phyloP scores from a whole-genome alignment of 2,329 filamentous ascomycete species.

The Trichophyton verrucosum region DNA sequence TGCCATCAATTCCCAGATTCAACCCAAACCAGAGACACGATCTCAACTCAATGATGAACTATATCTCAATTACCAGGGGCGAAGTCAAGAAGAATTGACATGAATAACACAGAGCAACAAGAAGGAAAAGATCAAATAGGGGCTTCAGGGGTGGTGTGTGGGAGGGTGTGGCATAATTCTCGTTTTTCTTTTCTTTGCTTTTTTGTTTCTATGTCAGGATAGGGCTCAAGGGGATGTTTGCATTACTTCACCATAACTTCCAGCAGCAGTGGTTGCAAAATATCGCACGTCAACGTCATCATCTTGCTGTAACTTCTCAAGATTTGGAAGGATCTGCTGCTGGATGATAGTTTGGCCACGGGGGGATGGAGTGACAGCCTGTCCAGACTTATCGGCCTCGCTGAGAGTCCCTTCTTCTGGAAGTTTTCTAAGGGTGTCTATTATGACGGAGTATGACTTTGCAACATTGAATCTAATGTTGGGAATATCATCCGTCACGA shows the following conservation, averaged over 20 bases:
- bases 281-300: conserved; percentile 97
- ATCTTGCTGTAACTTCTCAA: conserved; percentile 93
- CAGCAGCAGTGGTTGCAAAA: conserved; percentile 84
- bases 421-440: conserved; percentile 81
- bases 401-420: conserved; percentile 79
- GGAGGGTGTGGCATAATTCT: background rate
- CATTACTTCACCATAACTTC: conserved; percentile 41
- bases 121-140: background rate
- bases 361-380: conserved; percentile 45
- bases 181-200: conserved; percentile 14
- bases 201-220: conserved; percentile 16
- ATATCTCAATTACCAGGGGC: background rate
- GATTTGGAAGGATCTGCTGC: conserved; percentile 71
- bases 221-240: conserved; percentile 36
- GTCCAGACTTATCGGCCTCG: conserved; percentile 67
- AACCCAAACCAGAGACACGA: background rate
- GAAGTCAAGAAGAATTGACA: background rate
- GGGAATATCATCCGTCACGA: conserved; percentile 86
- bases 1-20: background rate
- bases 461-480: conserved; percentile 99
- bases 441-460: conserved; percentile 86
- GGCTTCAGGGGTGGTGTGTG: background rate
- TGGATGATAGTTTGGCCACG: conserved; percentile 69
- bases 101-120: background rate
- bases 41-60: background rate